A percentile compares a stretch with the other conserved stretches of the same genome.
Evolutionary conservation across 23 red algal genomes (phyloP).

Genomic region (Gracilaria gracilis): DNA sequence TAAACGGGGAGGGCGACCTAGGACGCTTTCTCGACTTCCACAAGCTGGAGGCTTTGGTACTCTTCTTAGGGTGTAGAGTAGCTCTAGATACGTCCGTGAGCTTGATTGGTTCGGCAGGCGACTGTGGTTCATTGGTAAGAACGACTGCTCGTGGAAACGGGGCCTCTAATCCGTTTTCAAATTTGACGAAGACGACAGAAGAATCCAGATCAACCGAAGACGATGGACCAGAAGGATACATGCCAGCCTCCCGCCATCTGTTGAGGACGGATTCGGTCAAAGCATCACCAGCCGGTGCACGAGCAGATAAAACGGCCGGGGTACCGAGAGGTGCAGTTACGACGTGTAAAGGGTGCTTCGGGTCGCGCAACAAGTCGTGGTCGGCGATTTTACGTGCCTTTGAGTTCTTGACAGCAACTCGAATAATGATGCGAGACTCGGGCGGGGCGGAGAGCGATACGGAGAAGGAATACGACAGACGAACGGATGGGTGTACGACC

Average conservation of each 20-base stretch:
- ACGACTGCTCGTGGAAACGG: conserved; percentile 57
- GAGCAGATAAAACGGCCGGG: conserved; percentile 9
- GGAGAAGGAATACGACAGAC: conserved; percentile 56
- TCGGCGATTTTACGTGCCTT: conserved; percentile 28
- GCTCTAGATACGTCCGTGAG: not conserved
- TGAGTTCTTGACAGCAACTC: conserved; percentile 29
- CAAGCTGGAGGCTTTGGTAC: not conserved
- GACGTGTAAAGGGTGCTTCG: conserved; percentile 20
- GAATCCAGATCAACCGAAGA: conserved; percentile 11
- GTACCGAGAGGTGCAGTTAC: conserved; percentile 55
- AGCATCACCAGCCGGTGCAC: conserved; percentile 61
- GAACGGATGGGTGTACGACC: conserved; percentile 36
- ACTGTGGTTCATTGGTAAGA: conserved; percentile 23
- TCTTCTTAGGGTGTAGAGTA: not conserved
- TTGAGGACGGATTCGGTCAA: conserved; percentile 52
- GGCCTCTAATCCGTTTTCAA: conserved; percentile 44
- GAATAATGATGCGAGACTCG: conserved; percentile 25
- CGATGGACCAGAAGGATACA: conserved; percentile 18
- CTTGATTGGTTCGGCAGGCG: not conserved
- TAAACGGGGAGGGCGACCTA: conserved; percentile 23
- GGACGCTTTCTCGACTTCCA: conserved; percentile 26
- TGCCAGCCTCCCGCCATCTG: conserved; percentile 67
- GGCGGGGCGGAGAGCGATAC: conserved; percentile 23
- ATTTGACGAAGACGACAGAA: conserved; percentile 62
- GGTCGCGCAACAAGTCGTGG: conserved; percentile 14